Conservation (phyloP, 371 early-diverging fungal species). For the Homolaphlyctis polyrhiza region DNA sequence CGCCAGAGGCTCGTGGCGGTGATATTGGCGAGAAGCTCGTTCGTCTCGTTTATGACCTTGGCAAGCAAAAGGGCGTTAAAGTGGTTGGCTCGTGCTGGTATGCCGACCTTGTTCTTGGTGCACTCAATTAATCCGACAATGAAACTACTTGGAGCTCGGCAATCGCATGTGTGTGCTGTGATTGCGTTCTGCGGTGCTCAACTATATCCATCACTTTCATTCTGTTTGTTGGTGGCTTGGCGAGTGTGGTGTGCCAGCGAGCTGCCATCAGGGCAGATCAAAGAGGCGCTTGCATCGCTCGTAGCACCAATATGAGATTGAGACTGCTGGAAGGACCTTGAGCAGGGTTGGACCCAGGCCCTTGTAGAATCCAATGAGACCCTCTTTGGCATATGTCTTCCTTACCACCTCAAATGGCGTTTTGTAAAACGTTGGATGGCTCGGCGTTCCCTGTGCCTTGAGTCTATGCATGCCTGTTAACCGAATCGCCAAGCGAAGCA, state of each 20-base stretch:
- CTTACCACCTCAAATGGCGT: conserved; percentile 62
- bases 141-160: not conserved
- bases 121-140: not conserved
- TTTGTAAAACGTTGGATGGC: conserved; percentile 66
- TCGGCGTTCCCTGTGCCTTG: conserved; percentile 80
- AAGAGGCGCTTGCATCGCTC: conserved; percentile 20
- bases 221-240: not conserved
- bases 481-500: not conserved
- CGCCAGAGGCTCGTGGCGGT: no score
- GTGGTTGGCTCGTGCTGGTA: not conserved
- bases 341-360: conserved; percentile 70
- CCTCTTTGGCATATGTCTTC: conserved; percentile 53
- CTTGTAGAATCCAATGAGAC: conserved; percentile 57
- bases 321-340: conserved; percentile 54
- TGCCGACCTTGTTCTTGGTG: not conserved
- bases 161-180: not conserved
- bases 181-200: not conserved
- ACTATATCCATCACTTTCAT: not conserved
- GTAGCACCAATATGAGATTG: conserved; percentile 30
- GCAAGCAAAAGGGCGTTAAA: no score
- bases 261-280: conserved; percentile 1
- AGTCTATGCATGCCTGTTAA: conserved; percentile 39
- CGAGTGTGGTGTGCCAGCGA: not conserved
- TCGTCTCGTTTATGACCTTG: no score
- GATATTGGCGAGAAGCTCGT: no score